phyloP scores from a whole-genome alignment of 2,329 filamentous ascomycete genomes.

The Pestalotiopsis sp. region DNA sequence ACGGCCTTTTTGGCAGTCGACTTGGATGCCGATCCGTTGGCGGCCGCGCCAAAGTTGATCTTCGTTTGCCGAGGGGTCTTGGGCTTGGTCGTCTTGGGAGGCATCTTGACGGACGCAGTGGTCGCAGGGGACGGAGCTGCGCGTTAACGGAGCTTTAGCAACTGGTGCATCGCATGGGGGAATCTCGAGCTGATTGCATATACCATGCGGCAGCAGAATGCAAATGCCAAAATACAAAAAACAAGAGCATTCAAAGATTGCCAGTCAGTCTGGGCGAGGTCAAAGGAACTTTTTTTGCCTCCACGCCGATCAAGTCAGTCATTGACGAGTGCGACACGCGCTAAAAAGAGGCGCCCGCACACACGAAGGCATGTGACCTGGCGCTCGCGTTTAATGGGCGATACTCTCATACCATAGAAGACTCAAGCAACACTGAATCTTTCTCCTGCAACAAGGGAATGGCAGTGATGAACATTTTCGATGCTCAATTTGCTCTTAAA shows the following conservation, averaged over 20 bases:
- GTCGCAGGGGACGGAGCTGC: not conserved
- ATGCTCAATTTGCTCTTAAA: no score
- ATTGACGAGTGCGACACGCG: not conserved
- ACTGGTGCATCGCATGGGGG: not conserved
- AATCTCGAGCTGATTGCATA: not conserved
- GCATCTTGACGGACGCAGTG: not conserved
- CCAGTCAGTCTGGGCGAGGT: not conserved
- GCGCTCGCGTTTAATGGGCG: not conserved
- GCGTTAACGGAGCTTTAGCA: not conserved
- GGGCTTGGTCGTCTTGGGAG: constrained; percentile 11
- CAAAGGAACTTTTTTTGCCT: not conserved
- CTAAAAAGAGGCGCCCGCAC: not conserved
- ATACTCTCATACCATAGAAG: not conserved
- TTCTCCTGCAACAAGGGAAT: no score
- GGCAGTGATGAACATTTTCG: no score
- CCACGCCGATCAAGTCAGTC: not conserved
- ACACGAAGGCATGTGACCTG: not conserved
- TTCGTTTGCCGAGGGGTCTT: constrained; percentile 26
- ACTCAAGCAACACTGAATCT: no score
- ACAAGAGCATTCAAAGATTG: not conserved
- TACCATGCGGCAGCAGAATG: not conserved
- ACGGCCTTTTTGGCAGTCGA: constrained; percentile 35
- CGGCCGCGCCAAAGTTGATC: constrained; percentile 28
- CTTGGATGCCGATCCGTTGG: constrained; percentile 21
- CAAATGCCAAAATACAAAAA: not conserved